phyloP scores from a whole-genome alignment of 1,284 basidiomycete species.

The Stygiomarasmius scandens region DNA sequence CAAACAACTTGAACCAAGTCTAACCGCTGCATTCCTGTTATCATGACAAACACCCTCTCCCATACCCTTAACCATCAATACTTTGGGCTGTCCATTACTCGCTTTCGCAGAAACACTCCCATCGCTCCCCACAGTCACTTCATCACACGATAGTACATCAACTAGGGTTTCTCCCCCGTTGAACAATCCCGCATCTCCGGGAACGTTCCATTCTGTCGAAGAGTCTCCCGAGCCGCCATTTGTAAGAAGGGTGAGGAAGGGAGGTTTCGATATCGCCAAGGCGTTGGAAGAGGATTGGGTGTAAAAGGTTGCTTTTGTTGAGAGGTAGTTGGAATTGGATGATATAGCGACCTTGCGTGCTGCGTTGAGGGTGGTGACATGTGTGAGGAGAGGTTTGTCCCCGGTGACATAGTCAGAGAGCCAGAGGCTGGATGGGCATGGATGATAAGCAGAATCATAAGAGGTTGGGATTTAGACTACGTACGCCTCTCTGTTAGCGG shows the following conservation, averaged over 20 bases:
- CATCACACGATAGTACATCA: slow-evolving; percentile 61
- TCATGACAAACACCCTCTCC: no score
- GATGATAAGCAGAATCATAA: background rate
- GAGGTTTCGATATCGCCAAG: slow-evolving; percentile 64
- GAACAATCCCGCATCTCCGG: slow-evolving; percentile 44
- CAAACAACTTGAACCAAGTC: no score
- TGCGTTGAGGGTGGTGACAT: slow-evolving; percentile 59
- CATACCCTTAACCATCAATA: slow-evolving; percentile 14
- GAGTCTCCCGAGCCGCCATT: slow-evolving; percentile 56
- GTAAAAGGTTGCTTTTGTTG: slow-evolving; percentile 54
- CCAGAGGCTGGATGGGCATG: slow-evolving; percentile 51
- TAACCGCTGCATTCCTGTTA: no score
- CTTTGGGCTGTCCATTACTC: slow-evolving; percentile 20
- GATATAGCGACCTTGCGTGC: slow-evolving; percentile 60
- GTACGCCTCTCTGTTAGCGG: slow-evolving; percentile 65
- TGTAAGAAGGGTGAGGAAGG: slow-evolving; percentile 66
- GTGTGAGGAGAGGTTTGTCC: slow-evolving; percentile 49
- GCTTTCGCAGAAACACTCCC: slow-evolving; percentile 15
- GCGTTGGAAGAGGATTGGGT: slow-evolving; percentile 41
- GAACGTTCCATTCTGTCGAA: slow-evolving; percentile 46
- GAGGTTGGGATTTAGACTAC: slow-evolving; percentile 22
- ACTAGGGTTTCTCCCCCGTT: slow-evolving; percentile 46
- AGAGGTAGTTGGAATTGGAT: slow-evolving; percentile 51
- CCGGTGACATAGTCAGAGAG: slow-evolving; percentile 50
- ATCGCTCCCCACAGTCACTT: slow-evolving; percentile 10